A percentile compares a stretch with the other conserved stretches of the same genome.
These are phyloP conservation scores for Aureobasidium sp. DNA, from an alignment of 2,329 filamentous ascomycete species.

Conservation along the genomic window DNA sequence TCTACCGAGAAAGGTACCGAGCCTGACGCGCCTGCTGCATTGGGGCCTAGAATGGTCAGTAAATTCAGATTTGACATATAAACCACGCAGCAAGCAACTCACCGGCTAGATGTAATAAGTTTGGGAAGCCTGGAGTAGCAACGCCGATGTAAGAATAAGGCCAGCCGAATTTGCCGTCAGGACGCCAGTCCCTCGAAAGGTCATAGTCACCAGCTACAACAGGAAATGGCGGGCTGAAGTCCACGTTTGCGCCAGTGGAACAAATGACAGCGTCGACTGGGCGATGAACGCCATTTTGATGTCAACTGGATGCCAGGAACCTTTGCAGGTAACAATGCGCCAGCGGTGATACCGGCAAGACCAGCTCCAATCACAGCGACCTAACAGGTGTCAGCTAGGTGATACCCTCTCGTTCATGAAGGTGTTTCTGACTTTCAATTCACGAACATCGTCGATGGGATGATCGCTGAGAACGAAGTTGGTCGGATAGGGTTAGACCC, in stretches of 20 bases:
- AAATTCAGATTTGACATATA: background rate
- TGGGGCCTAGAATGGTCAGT: slow-evolving; percentile 42
- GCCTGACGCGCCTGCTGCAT: slow-evolving; percentile 66
- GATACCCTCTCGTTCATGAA: background rate
- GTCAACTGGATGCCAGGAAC: no score
- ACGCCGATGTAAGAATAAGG: slow-evolving; percentile 74
- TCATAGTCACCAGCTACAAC: slow-evolving; percentile 63
- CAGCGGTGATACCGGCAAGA: no score
- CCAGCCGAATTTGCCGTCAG: slow-evolving; percentile 62
- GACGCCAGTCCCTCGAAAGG: slow-evolving; percentile 63
- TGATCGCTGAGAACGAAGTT: slow-evolving; percentile 33
- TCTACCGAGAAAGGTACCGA: slow-evolving; percentile 75
- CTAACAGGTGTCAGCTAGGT: background rate
- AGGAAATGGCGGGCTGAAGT: slow-evolving; percentile 56
- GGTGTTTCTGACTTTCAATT: slow-evolving; percentile 28
- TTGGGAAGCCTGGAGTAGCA: slow-evolving; percentile 71
- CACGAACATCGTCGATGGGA: slow-evolving; percentile 31
- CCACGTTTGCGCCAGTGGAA: slow-evolving; percentile 33
- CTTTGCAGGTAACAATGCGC: no score
- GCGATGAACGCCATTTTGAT: slow-evolving; percentile 60
- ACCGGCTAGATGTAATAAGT: slow-evolving; percentile 70
- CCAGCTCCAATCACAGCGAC: slow-evolving; percentile 73
- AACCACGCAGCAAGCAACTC: slow-evolving; percentile 20
- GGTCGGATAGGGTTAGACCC: slow-evolving; percentile 33
- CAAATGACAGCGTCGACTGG: slow-evolving; percentile 72